phyloP scores from a whole-genome alignment of 352 stramenopile genomes.

The Phytophthora pistaciae region DNA sequence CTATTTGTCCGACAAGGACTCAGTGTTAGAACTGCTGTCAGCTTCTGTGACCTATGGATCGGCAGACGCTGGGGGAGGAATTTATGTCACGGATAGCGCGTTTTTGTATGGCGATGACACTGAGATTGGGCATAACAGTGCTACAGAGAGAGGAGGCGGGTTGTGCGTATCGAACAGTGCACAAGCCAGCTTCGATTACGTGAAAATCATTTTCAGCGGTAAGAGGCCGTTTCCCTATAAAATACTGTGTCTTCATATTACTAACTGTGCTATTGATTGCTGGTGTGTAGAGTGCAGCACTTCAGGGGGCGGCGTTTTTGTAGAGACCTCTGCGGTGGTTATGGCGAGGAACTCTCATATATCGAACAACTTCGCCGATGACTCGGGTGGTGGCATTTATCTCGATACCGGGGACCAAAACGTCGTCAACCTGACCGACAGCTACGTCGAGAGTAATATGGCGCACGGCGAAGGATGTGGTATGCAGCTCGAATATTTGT shows the following conservation, averaged over 20 bases:
- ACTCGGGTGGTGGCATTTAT: conserved; percentile 66
- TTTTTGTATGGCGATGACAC: conserved; percentile 32
- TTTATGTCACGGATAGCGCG: conserved; percentile 40
- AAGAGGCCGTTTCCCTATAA: conserved; percentile 1
- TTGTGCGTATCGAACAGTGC: conserved; percentile 45
- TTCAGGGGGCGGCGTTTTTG: conserved; percentile 58
- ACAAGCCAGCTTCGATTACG: conserved; percentile 33
- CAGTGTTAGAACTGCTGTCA: conserved; percentile 21
- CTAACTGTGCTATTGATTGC: not conserved
- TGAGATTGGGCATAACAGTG: conserved; percentile 48
- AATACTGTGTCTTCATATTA: not conserved
- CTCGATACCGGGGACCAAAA: conserved; percentile 62
- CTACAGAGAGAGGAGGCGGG: conserved; percentile 57
- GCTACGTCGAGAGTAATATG: conserved; percentile 43
- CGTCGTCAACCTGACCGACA: conserved; percentile 36
- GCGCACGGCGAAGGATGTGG: conserved; percentile 58
- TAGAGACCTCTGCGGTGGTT: conserved; percentile 43
- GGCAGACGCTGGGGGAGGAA: conserved; percentile 56
- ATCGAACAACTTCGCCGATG: conserved; percentile 59
- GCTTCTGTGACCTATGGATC: conserved; percentile 46
- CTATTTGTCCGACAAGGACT: conserved; percentile 38
- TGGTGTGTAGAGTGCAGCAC: conserved; percentile 52
- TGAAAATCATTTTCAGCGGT: conserved; percentile 51
- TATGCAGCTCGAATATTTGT: conserved; percentile 21
- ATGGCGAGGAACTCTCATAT: conserved; percentile 36